A percentile compares a stretch with the other conserved stretches of the same genome.
Conservation (phyloP, 2,329 filamentous ascomycete genomes). For the Alternaria sp. region DNA sequence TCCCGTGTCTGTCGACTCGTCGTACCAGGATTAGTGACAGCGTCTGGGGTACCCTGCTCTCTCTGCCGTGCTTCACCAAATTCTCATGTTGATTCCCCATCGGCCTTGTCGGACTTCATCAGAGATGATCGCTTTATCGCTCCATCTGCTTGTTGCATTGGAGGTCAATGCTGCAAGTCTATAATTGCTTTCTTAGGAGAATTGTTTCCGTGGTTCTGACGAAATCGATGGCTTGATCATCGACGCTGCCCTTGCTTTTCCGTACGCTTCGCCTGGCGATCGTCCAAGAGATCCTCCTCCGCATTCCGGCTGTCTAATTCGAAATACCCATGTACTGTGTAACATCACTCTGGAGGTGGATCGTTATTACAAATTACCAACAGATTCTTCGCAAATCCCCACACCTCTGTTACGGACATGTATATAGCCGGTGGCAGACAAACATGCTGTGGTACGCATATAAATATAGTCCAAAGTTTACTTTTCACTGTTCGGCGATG, state of each 20-base stretch:
- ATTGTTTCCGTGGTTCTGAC: constrained; percentile 4
- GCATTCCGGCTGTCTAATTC: constrained; percentile 6
- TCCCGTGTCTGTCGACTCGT: constrained; percentile 14
- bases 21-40: constrained; percentile 14
- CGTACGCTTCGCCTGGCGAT: constrained; percentile 18
- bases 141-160: neutral
- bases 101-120: neutral
- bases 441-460: neutral
- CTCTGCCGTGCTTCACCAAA: constrained; percentile 11
- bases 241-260: constrained; percentile 3
- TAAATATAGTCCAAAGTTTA: neutral
- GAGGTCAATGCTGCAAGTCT: constrained; percentile 3
- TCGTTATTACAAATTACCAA: constrained; percentile 1
- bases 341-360: constrained; percentile 2
- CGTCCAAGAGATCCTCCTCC: constrained; percentile 6
- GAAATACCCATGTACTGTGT: constrained; percentile 7
- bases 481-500: constrained; percentile 7
- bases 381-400: constrained; percentile 18
- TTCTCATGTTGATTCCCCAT: constrained; percentile 3
- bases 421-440: constrained; percentile 1
- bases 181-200: constrained; percentile 4
- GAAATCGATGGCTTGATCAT: constrained; percentile 6
- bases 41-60: constrained; percentile 24
- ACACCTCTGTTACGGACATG: neutral
- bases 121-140: constrained; percentile 1